phyloP scores from a whole-genome alignment of 805 yeast species.

The Torulaspora delbrueckii region DNA sequence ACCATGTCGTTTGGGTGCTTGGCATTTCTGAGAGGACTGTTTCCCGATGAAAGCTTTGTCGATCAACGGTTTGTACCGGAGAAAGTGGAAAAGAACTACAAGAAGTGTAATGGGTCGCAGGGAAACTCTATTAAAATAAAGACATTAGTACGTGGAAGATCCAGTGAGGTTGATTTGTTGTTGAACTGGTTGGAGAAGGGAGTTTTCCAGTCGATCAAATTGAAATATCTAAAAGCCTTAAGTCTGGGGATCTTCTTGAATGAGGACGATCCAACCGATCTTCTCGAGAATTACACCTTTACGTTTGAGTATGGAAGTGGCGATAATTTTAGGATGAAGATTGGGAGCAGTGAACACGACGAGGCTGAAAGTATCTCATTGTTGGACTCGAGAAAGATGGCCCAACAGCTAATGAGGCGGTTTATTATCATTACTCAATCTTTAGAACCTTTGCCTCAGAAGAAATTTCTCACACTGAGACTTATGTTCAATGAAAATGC shows the following conservation, averaged over 20 bases:
- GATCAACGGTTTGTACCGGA: conserved; percentile 45
- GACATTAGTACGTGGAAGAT: conserved; percentile 43
- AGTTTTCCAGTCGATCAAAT: conserved; percentile 41
- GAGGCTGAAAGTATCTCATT: conserved; percentile 22
- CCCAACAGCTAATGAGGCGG: conserved; percentile 47
- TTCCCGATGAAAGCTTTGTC: conserved; percentile 49
- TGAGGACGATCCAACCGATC: conserved; percentile 38
- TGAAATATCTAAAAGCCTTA: conserved; percentile 41
- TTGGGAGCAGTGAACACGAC: conserved; percentile 12
- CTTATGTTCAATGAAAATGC: conserved; percentile 46
- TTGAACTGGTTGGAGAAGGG: conserved; percentile 53
- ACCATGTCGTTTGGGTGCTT: conserved; percentile 54
- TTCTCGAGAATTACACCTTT: conserved; percentile 51
- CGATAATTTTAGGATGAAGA: conserved; percentile 27
- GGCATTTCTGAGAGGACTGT: conserved; percentile 52
- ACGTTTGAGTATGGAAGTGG: conserved; percentile 40
- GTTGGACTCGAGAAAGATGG: conserved; percentile 40
- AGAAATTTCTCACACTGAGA: conserved; percentile 45
- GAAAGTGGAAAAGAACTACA: conserved; percentile 30
- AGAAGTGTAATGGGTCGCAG: conserved; percentile 20
- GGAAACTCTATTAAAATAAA: conserved; percentile 43
- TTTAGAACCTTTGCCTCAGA: conserved; percentile 46
- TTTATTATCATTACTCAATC: conserved; percentile 52
- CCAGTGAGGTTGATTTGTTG: conserved; percentile 45
- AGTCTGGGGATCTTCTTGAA: conserved; percentile 45